Conservation (phyloP, 2,329 filamentous ascomycete species). For the Trichoderma harzianum region DNA sequence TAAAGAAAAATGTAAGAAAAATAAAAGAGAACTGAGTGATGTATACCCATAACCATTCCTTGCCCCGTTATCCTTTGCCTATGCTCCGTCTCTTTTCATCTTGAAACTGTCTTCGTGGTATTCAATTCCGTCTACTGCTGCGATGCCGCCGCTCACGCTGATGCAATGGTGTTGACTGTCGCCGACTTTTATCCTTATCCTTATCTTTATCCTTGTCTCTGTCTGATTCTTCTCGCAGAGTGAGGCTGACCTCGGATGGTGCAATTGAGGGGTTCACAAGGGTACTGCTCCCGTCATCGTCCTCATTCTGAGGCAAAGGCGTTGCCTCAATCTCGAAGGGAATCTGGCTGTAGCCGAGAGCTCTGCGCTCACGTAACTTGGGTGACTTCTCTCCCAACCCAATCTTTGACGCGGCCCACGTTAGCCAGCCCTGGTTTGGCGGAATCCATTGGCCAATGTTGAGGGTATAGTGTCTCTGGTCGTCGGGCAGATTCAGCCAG, state of each 20-base stretch:
- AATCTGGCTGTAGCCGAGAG: conserved; percentile 27
- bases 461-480: conserved; percentile 31
- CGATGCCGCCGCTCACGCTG: conserved; percentile 11
- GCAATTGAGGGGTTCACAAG: conserved; percentile 14
- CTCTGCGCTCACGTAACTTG: conserved; percentile 23
- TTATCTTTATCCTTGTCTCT: not conserved
- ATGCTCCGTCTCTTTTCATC: not conserved
- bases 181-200: not conserved
- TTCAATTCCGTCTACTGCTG: conserved; percentile 7
- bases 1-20: not conserved
- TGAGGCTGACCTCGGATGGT: not conserved
- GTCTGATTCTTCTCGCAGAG: not conserved
- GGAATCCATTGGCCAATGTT: conserved; percentile 35
- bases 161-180: conserved; percentile 4
- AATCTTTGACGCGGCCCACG: conserved; percentile 28
- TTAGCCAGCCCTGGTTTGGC: conserved; percentile 27
- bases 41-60: not conserved
- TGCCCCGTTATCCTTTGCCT: not conserved
- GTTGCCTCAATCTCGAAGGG: not conserved
- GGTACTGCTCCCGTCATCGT: conserved; percentile 15
- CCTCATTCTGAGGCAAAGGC: not conserved
- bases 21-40: not conserved
- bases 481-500: conserved; percentile 37
- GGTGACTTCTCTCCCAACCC: conserved; percentile 27
- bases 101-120: not conserved